Evolutionary conservation across 208 protist species (phyloP).

Genomic region (Leishmania lainsoni): DNA sequence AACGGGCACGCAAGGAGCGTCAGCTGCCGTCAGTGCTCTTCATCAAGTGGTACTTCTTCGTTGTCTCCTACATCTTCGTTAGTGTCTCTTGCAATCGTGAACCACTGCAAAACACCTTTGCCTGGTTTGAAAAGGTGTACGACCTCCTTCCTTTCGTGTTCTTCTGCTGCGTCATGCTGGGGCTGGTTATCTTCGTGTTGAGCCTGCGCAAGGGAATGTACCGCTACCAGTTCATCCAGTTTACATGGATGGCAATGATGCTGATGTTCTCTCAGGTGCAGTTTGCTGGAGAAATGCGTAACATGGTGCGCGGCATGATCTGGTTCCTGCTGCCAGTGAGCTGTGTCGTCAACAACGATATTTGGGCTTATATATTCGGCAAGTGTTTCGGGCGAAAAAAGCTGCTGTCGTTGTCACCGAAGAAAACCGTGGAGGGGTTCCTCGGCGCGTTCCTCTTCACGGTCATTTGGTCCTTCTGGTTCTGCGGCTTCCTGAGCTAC

Average conservation of each 20-base stretch:
- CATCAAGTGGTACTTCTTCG: conserved; percentile 87
- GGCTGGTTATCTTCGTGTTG: conserved; percentile 89
- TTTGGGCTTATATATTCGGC: conserved; percentile 90
- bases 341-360: conserved; percentile 92
- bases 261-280: conserved; percentile 77
- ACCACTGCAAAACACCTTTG: conserved; percentile 63
- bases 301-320: conserved; percentile 91
- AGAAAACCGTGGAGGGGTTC: conserved; percentile 94
- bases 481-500: conserved; percentile 85
- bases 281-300: conserved; percentile 65
- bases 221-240: conserved; percentile 91
- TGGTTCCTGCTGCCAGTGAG: conserved; percentile 92
- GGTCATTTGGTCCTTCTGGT: conserved; percentile 91
- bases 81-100: conserved; percentile 54
- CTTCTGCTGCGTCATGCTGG: conserved; percentile 72
- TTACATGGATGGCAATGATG: conserved; percentile 90
- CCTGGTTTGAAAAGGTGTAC: conserved; percentile 50
- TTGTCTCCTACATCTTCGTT: conserved; percentile 44
- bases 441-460: conserved; percentile 90
- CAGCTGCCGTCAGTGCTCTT: conserved; percentile 73
- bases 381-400: conserved; percentile 90
- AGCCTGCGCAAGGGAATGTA: conserved; percentile 87
- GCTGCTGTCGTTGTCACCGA: conserved; percentile 87
- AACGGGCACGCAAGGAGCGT: conserved; percentile 67
- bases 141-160: conserved; percentile 58